Percentiles rank a stretch among this genome's conserved stretches.
These are phyloP conservation scores for Zopfia rhizophila DNA, from an alignment of 2,329 filamentous ascomycete species.

Conservation along the genomic window DNA sequence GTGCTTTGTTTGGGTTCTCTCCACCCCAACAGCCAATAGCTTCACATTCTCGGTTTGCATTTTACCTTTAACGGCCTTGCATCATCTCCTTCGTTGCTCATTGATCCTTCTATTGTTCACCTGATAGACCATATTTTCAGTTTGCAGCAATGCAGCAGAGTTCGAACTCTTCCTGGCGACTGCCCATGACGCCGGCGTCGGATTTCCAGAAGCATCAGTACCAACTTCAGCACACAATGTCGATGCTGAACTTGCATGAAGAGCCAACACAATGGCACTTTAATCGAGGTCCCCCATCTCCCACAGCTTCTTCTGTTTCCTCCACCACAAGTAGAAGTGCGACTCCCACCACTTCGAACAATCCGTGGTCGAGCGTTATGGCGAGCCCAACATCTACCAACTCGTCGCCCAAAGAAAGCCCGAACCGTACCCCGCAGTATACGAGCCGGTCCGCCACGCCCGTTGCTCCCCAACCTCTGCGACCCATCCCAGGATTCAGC, in stretches of 20 bases:
- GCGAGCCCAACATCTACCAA: conserved; percentile 37
- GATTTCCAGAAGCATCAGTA: conserved; percentile 48
- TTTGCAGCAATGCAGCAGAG: conserved; percentile 47
- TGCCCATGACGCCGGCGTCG: conserved; percentile 30
- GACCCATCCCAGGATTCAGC: conserved; percentile 48
- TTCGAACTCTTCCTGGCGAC: conserved; percentile 48
- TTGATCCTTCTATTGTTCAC: conserved; percentile 34
- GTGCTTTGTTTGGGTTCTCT: conserved; percentile 29
- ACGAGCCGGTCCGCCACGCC: conserved; percentile 52
- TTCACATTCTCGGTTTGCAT: conserved; percentile 26
- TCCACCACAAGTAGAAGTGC: conserved; percentile 49
- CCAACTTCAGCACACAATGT: conserved; percentile 50
- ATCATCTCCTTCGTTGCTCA: conserved; percentile 29
- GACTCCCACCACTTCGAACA: conserved; percentile 52
- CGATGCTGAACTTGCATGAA: conserved; percentile 54
- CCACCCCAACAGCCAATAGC: conserved; percentile 31
- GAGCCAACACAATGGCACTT: conserved; percentile 49
- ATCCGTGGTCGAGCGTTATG: conserved; percentile 51
- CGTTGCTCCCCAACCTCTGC: conserved; percentile 49
- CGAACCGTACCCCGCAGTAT: conserved; percentile 49
- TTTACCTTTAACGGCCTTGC: conserved; percentile 25
- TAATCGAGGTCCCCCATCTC: conserved; percentile 46
- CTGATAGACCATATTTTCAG: conserved; percentile 29
- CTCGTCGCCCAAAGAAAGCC: conserved; percentile 48
- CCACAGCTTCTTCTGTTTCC: conserved; percentile 52